Base-by-base conservation (phyloP, 192 early-diverging fungal genomes). In the Rhizophagus sp. region DNA sequence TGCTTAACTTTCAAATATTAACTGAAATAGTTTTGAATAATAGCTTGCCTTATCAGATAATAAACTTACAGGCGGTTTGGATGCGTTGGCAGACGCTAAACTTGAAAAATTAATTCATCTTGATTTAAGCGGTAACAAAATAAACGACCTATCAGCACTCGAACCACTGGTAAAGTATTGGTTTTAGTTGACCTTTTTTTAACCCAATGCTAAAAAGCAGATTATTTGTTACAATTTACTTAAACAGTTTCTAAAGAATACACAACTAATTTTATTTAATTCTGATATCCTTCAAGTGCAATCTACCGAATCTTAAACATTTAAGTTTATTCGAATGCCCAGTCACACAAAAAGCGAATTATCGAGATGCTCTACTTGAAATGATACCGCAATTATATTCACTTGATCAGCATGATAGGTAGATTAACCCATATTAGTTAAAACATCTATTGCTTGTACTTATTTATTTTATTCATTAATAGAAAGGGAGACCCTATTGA, bases 11-110 rank as follows among this genome's bases (percentile, higher is more conserved):
- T 67, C 22, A 73, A 11, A 27, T 27, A 52, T 62, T 63, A 61
- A 24, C 22, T 1, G 13, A 12, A 9, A 75, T 30, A 3, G 17
- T 36, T 62, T 62, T 62, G n/a, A 30, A 17, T 62, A 19, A 33
- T 81, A 87, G 86, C 72, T 87, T n/a, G 68, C 81, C 30, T 49
- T 87, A 49, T 74, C 82, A 3, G 84, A 87, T 65, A 87, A 87
- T 66, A 66, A 83, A 17, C 62, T 87, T 1, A 71, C 81, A 22
- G 77, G 66, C 17, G 84, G 86, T 61, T 79, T 87, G n/a, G 76
- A 83, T n/a, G 82, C 82, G 15, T 65, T 87, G 57, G 82, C 82
- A 61, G 81, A 75, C 17, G 86, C 86, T 15, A 77, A 85, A 39
- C 67, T 87, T n/a, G 77, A 83, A 36, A 85, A 57, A 19, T 70